phyloP scores from a whole-genome alignment of 2,329 filamentous ascomycete species.

The Incumbomyces lentus region DNA sequence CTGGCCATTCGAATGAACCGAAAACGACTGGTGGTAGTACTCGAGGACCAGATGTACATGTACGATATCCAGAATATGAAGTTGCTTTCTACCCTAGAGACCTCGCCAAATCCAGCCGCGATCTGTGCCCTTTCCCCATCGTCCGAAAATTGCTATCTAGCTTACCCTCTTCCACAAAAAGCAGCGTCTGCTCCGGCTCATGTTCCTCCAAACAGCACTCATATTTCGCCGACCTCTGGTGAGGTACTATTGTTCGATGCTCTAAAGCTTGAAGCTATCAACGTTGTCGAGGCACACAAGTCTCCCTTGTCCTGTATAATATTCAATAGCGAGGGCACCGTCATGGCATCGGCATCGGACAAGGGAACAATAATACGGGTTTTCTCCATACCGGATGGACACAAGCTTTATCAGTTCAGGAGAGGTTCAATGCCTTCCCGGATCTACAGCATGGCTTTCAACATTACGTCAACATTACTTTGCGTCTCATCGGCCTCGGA shows the following conservation, averaged over 20 bases:
- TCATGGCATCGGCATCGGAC: slow-evolving; percentile 89
- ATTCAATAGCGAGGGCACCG: slow-evolving; percentile 81
- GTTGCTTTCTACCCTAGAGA: slow-evolving; percentile 81
- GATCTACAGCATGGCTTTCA: slow-evolving; percentile 99
- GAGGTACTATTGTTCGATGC: slow-evolving; percentile 92
- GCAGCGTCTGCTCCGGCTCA: slow-evolving; percentile 57
- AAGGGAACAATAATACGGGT: slow-evolving; percentile 96
- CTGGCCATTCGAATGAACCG: slow-evolving; percentile 88
- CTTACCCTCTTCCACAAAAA: slow-evolving; percentile 74
- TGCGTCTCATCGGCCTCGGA: slow-evolving; percentile 95
- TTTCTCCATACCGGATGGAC: slow-evolving; percentile 79
- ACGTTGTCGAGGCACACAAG: slow-evolving; percentile 89
- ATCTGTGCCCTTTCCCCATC: slow-evolving; percentile 90
- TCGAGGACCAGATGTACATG: slow-evolving; percentile 93
- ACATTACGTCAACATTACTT: slow-evolving; percentile 80
- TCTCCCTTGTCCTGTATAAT: slow-evolving; percentile 84
- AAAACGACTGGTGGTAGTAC: slow-evolving; percentile 82
- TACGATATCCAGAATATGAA: slow-evolving; percentile 99
- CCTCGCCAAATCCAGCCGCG: slow-evolving; percentile 79
- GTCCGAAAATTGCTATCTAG: slow-evolving; percentile 90
- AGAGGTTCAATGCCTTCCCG: slow-evolving; percentile 89
- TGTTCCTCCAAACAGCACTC: slow-evolving; percentile 68
- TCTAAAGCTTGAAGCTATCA: slow-evolving; percentile 78
- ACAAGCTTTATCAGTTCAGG: slow-evolving; percentile 93
- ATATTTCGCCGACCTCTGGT: slow-evolving; percentile 74